Percentiles rank a stretch among this genome's conserved stretches.
Conservation (phyloP, 208 protist species). For the Leishmania aethiopica region DNA sequence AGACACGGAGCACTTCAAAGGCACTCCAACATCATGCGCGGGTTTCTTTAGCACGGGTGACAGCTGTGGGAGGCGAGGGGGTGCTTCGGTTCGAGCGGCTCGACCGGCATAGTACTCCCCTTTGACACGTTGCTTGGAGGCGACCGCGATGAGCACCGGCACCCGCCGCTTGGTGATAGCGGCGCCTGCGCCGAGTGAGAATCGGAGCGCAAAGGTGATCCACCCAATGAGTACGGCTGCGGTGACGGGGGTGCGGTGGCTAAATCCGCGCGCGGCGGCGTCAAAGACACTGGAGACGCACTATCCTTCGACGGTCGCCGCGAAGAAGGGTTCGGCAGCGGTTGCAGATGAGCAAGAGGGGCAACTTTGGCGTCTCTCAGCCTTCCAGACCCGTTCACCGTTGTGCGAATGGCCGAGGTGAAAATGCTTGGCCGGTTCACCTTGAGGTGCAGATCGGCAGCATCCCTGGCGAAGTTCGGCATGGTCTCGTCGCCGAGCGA, state of each 20-base stretch:
- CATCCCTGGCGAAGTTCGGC: neutral
- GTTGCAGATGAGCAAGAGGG: neutral
- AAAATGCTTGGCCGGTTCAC: neutral
- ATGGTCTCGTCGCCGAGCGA: neutral
- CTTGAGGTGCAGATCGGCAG: conserved; percentile 14
- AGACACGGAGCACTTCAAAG: neutral
- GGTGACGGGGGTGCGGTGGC: neutral
- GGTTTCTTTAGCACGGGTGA: neutral
- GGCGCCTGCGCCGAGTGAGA: too few relatives aligned
- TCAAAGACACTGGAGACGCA: neutral
- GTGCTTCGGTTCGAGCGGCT: neutral
- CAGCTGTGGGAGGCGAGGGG: neutral
- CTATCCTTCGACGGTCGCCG: neutral
- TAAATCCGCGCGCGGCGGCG: neutral
- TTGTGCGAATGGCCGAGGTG: neutral
- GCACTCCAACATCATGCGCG: too few relatives aligned
- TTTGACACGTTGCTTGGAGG: neutral
- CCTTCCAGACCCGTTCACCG: neutral
- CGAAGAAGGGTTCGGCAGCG: neutral
- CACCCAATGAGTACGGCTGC: neutral
- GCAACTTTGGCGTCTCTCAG: neutral
- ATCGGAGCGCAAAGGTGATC: neutral
- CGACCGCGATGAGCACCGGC: neutral
- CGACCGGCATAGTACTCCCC: neutral
- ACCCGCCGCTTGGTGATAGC: neutral